These are phyloP conservation scores for Acacia pycnantha DNA, from an alignment of 331 rosid species.

Conservation along the genomic window DNA sequence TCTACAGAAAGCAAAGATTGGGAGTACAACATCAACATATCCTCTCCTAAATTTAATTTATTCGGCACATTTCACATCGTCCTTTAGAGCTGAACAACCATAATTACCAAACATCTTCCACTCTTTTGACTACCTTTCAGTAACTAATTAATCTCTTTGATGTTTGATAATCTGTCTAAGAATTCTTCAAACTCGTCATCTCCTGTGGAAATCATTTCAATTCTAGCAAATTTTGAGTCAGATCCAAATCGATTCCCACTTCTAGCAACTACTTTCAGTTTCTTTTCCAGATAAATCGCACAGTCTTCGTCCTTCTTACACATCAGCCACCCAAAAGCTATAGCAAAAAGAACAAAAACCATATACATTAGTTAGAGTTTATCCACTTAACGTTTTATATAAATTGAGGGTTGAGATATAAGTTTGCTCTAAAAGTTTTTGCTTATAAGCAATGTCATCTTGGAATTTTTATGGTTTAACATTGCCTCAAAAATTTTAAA, in stretches of 20 bases:
- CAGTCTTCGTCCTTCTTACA: slow-evolving; percentile 42
- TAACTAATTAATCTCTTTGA: slow-evolving; percentile 1
- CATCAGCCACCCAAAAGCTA: slow-evolving; percentile 85
- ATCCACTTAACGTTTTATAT: too few relatives aligned
- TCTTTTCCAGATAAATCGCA: slow-evolving; percentile 37
- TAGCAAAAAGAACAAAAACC: not conserved
- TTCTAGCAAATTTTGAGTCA: slow-evolving; percentile 43
- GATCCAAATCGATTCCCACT: slow-evolving; percentile 68
- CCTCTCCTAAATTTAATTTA: too few relatives aligned
- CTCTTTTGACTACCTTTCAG: not conserved
- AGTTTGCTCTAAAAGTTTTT: too few relatives aligned
- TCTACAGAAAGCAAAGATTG: too few relatives aligned
- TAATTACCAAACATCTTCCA: not conserved
- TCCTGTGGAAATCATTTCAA: slow-evolving; percentile 50
- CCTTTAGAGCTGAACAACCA: too few relatives aligned
- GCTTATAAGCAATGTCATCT: too few relatives aligned
- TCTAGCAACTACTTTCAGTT: slow-evolving; percentile 44
- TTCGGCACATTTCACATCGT: too few relatives aligned
- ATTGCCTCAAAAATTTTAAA: too few relatives aligned
- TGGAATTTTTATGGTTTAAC: too few relatives aligned
- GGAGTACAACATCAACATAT: too few relatives aligned
- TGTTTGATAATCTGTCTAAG: slow-evolving; percentile 42
- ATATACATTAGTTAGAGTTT: not conserved
- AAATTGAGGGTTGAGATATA: too few relatives aligned
- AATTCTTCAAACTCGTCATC: slow-evolving; percentile 10